Evolutionary conservation across 306 rosid species (phyloP).

Genomic region (Vicia faba): DNA sequence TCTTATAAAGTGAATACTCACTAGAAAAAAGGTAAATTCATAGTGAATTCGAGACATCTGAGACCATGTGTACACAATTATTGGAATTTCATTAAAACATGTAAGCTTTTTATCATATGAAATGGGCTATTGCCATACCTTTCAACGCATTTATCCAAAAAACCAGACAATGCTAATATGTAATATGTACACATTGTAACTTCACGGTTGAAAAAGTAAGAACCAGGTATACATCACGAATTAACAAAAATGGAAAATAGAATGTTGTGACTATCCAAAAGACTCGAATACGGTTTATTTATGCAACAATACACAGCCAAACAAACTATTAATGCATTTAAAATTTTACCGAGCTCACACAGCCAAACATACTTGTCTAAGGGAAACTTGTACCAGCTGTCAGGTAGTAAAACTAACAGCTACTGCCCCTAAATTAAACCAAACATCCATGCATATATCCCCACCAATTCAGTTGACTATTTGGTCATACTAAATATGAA

Average conservation of each 20-base stretch:
- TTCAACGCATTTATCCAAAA: slow-evolving; percentile 11
- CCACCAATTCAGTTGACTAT: background rate
- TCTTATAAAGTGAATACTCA: background rate
- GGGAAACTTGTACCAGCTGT: background rate
- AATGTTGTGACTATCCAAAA: background rate
- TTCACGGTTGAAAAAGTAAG: background rate
- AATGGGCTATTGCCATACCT: background rate
- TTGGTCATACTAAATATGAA: background rate
- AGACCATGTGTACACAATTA: background rate
- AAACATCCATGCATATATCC: background rate
- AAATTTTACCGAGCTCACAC: background rate
- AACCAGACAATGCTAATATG: background rate
- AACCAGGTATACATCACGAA: background rate
- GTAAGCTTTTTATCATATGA: background rate
- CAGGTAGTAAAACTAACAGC: background rate
- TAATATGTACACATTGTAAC: background rate
- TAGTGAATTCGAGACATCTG: background rate
- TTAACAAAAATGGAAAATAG: background rate
- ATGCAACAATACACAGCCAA: background rate
- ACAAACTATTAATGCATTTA: slow-evolving; percentile 2
- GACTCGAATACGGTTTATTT: background rate
- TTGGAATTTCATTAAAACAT: slow-evolving; percentile 5
- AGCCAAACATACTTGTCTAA: background rate
- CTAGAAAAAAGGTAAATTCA: background rate
- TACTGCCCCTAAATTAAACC: background rate